Conservation (phyloP, 805 yeast genomes). For the Saccharomycopsis fodiens region DNA sequence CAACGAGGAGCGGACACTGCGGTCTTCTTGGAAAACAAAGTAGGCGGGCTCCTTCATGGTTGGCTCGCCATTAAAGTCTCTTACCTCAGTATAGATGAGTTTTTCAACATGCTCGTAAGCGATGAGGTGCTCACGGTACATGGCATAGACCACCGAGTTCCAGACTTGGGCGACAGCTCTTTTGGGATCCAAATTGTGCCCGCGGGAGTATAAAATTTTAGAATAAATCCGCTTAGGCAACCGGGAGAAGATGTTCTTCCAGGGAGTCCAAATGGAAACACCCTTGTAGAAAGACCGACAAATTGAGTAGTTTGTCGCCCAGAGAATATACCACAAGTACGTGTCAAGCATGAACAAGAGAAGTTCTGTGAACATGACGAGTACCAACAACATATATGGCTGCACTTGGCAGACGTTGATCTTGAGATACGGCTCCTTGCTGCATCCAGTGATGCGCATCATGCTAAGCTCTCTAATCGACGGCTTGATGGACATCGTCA, state of each 20-base stretch:
- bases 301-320: slow-evolving; percentile 70
- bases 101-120: slow-evolving; percentile 66
- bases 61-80: slow-evolving; percentile 31
- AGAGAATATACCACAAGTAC: slow-evolving; percentile 76
- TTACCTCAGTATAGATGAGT: slow-evolving; percentile 49
- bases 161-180: slow-evolving; percentile 61
- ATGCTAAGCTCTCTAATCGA: slow-evolving; percentile 62
- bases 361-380: slow-evolving; percentile 55
- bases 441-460: slow-evolving; percentile 48
- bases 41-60: slow-evolving; percentile 64
- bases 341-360: slow-evolving; percentile 73
- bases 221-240: slow-evolving; percentile 71
- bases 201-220: slow-evolving; percentile 49
- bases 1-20: slow-evolving; percentile 47
- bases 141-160: slow-evolving; percentile 77
- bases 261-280: slow-evolving; percentile 80
- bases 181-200: slow-evolving; percentile 38
- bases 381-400: slow-evolving; percentile 44
- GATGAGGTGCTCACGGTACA: slow-evolving; percentile 74
- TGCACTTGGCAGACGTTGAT: slow-evolving; percentile 45
- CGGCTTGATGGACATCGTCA: slow-evolving; percentile 64
- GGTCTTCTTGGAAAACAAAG: slow-evolving; percentile 79
- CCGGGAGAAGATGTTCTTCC: slow-evolving; percentile 73
- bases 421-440: slow-evolving; percentile 55
- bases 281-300: slow-evolving; percentile 66